Evolutionary conservation across 2,329 filamentous ascomycete genomes (phyloP), one percentile per base, ranked within the genome.

Genomic region (Fusarium veterinarium): DNA sequence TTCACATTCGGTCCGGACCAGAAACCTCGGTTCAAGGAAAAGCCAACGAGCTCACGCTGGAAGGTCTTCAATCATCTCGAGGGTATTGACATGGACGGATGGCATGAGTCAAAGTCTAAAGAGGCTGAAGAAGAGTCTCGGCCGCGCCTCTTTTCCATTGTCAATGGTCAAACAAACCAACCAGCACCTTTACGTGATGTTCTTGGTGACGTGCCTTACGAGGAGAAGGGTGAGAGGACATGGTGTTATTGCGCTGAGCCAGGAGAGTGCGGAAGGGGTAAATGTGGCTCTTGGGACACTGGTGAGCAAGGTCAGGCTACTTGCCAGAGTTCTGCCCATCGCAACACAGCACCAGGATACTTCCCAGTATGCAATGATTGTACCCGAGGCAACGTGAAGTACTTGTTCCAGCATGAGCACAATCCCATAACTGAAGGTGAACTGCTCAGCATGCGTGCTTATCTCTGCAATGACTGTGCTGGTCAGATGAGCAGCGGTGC

Each of bases 401-500:
- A 71, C 11, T 64, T 82, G 44, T 65, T 74, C 40, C 20, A 58
- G 3, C 63, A 48, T 11, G 12, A 62, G 2, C 35, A n/a, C 11
- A 60, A 53, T n/a, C 44, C 67, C 42, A 42, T 80, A 41, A 67
- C 62, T 3, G 35, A 23, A 14, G 33, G 25, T 8, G 78, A 81
- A 37, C 60, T 83, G n/a, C 35, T 79, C n/a, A 51, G 38, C 37
- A 78, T 84, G 75, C 79, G 83, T 7, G 77, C 77, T 44, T 84
- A 82, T 72, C 75, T 82, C 8, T 85, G 83, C 70, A 35, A 48
- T 16, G 31, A 33, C 0, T 85, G 83, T 70, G 56, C 77, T 16
- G 25, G 42, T 3, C 30, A 31, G 9, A 52, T 74, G 8, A 63
- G 72, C 25, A 13, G 38, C 8, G 58, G 60, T 6, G 41, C 42